Base-by-base conservation (phyloP, 225 moss, liverwort and hornwort genomes). In the Marchantia polymorpha region DNA sequence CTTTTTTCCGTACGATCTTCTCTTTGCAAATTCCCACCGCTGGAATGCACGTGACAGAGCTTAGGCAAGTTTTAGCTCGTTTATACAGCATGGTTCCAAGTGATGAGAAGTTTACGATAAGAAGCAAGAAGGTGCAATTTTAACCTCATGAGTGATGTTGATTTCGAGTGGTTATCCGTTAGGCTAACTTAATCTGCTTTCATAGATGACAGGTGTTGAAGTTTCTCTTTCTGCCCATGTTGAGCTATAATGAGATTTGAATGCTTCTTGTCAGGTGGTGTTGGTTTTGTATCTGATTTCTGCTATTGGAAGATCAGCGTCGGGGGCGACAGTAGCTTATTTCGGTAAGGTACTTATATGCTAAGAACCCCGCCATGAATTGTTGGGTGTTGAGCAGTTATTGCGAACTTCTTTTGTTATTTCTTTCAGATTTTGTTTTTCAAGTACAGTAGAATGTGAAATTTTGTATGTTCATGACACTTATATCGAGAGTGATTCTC, bases 291-390 rank as follows among this genome's bases (percentile, higher is more conserved):
- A 87, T 78, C 17, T 92, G 4, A 77, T 92, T 27, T 92, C 92
- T 29, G 94, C 90, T 14, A 51, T 92, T 29, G 96, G 94, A 26
- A 84, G 96, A 69, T 81, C 90, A 72, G 84, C 92, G 64, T 82
- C 94, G 11, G 96, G 96, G 30, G 90, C 91, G 27, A 91, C 94
- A 9, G 83, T 96, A 19, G 96, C 87, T 15, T 96, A 92, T 69
- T 49, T 73, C 17, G 86, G 89, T 89, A 81, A 79, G 82, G 26
- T 65, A 74, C 25, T 75, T 49, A 11, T 58, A 6, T 49, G 11
- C 53, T 73, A 12, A 26, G 27, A 8, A 0, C 53, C n/a, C 27
- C 14, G 69, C 14, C 7, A 1, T 69, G 31, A 4, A 39, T 12
- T 68, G 13, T 68, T 10, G 23, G 22, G 61, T 23, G 61, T 58